Base-by-base conservation (phyloP, 768 basidiomycete species). In the Boletus insuetus region DNA sequence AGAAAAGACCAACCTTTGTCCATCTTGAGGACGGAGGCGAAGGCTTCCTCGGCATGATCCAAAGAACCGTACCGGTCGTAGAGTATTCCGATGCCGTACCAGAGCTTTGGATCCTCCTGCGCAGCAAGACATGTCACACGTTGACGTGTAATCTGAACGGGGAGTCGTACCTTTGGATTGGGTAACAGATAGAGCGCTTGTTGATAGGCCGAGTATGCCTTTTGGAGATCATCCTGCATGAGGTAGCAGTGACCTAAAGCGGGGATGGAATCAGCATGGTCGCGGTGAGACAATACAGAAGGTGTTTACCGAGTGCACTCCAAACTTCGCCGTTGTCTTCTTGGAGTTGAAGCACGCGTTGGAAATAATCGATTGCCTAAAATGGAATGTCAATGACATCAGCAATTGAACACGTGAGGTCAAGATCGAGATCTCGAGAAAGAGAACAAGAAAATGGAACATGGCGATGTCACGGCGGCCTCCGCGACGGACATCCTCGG, bases 41-140 rank as follows among this genome's bases (percentile, higher is more conserved):
- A 99, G 0, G 97, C 97, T 70, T 98, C 97, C 73, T 99, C 97
- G 61, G 97, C 97, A 64, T 98, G 97, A 74, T 99, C 96, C 69
- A 99, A 80, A 49, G 93, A 95, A 16, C 97, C 97, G 65, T 98
- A 99, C 31, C 97, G 88, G 77, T 99, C 97, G 66, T 99, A 98
- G 34, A 98, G 85, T 54, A 98, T 98, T 34, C 97, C 97, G 68
- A 99, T 98, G 35, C 97, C 97, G 69, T 98, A 99, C 97, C 97
- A 99, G 10, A 99, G 79, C 69, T 98, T 98, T 5, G 96, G 95
- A 72, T 99, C 97, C 82, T 98, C 86, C 81, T 86, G 64, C 31
- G 55, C 31, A 44, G 38, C 43, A 51, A 19, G 12, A 49, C 48
- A 46, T 34, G 54, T 60, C 45, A 59, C 24, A 46, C 6, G 55